These are phyloP conservation scores for Russula sp. DNA, from an alignment of 768 basidiomycete species.

Conservation along the genomic window DNA sequence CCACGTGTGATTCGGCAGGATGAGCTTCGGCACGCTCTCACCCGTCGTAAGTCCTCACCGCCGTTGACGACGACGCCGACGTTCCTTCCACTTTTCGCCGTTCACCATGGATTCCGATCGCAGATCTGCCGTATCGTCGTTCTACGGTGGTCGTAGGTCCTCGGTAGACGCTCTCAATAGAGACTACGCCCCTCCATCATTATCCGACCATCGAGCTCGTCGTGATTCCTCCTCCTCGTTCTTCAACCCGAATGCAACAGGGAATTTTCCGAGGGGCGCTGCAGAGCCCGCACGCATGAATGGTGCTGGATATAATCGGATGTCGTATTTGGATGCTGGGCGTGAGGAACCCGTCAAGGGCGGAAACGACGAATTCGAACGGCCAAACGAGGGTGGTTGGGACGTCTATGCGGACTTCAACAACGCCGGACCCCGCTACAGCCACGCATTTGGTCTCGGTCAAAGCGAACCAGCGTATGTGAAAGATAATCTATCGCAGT, in stretches of 20 bases:
- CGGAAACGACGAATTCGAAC: slow-evolving; percentile 65
- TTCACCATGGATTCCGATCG: slow-evolving; percentile 67
- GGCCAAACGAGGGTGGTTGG: slow-evolving; percentile 51
- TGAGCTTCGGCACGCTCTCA: background rate
- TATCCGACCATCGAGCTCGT: slow-evolving; percentile 40
- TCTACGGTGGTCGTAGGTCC: slow-evolving; percentile 63
- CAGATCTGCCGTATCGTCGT: slow-evolving; percentile 76
- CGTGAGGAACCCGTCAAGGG: slow-evolving; percentile 76
- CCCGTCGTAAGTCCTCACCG: background rate
- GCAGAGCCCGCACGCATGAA: slow-evolving; percentile 10
- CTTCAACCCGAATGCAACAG: slow-evolving; percentile 42
- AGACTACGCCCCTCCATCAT: slow-evolving; percentile 42
- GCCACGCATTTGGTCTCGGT: slow-evolving; percentile 51
- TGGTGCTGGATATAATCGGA: slow-evolving; percentile 67
- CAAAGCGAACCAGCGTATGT: slow-evolving; percentile 49
- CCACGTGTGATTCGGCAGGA: background rate
- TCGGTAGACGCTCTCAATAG: slow-evolving; percentile 62
- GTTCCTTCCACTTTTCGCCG: background rate
- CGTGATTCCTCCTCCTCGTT: slow-evolving; percentile 76
- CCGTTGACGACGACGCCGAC: slow-evolving; percentile 19
- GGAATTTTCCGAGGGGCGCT: slow-evolving; percentile 38
- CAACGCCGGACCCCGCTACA: slow-evolving; percentile 77
- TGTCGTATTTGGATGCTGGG: slow-evolving; percentile 64
- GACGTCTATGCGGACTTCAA: slow-evolving; percentile 90
- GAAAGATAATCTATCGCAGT: slow-evolving; percentile 26